Evolutionary conservation across 805 yeast species (phyloP).

Genomic region (Kodamaea lidongshanica): DNA sequence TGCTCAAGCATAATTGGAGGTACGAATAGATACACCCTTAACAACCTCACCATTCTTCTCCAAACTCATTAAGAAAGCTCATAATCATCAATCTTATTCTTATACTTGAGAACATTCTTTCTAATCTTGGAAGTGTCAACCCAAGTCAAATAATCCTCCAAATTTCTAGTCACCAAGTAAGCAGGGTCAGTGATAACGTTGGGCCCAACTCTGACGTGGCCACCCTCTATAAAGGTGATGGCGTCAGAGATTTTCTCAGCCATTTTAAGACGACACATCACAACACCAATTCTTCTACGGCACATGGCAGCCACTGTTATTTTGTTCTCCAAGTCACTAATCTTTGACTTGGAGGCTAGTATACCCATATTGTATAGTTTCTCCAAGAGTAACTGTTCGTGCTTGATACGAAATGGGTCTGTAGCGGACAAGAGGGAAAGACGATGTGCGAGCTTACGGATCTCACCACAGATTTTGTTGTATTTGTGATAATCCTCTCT

Average conservation of each 20-base stretch:
- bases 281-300: slow-evolving; percentile 87
- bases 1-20: too few relatives aligned
- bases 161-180: slow-evolving; percentile 79
- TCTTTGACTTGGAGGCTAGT: slow-evolving; percentile 79
- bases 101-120: slow-evolving; percentile 79
- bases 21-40: too few relatives aligned
- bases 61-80: slow-evolving; percentile 36
- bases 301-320: slow-evolving; percentile 89
- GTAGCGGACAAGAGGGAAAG: slow-evolving; percentile 78
- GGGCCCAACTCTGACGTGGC: slow-evolving; percentile 97
- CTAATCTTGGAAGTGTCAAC: slow-evolving; percentile 93
- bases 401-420: slow-evolving; percentile 82
- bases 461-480: slow-evolving; percentile 86
- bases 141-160: slow-evolving; percentile 98
- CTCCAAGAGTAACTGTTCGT: slow-evolving; percentile 81
- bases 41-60: background rate
- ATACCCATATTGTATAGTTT: slow-evolving; percentile 87
- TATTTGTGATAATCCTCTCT: slow-evolving; percentile 95
- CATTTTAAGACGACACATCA: slow-evolving; percentile 92
- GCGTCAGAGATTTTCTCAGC: slow-evolving; percentile 86
- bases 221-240: slow-evolving; percentile 88
- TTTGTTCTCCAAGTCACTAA: slow-evolving; percentile 86
- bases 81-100: slow-evolving; percentile 62
- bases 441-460: slow-evolving; percentile 80
- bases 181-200: slow-evolving; percentile 95